Base-by-base conservation (phyloP, 73 alveolate genomes). In the Uronychia setigera region DNA sequence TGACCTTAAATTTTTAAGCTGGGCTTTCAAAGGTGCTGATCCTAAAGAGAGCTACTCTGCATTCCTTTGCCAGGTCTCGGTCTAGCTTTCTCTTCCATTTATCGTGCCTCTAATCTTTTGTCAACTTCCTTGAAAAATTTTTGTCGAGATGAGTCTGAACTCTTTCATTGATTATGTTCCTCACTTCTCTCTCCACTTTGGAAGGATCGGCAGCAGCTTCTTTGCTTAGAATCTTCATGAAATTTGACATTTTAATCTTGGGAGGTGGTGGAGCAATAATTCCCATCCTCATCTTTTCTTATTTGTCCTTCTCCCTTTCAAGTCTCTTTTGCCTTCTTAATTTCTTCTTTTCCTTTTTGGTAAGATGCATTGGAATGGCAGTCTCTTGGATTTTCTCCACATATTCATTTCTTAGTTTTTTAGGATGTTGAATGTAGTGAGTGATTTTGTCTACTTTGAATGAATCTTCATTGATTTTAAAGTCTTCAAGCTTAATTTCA, bases 201-300 rank as follows among this genome's bases (percentile, higher is more conserved):
- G 98, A 90, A 26, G 99, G 99, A 75, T 95, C 98, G 29, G 90
- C 90, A 28, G 91, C 87, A 0, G 97, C 96, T 84, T 96, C 98
- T 81, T 93, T 93, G 59, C 96, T 93, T 82, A 96, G 67, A 1
- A 96, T 89, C 82, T 91, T 92, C 98, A 96, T 93, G 86, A 88
- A 88, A 79, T 93, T 93, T 76, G 91, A 78, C 87, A 95, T 77
- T 78, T 89, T 96, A n/a, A 95, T 93, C 84, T 94, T 96, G 14
- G 98, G 98, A 0, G 92, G 93, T 14, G 98, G 97, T 27, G 99
- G 95, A n/a, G 91, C 92, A 58, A 87, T 78, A 31, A 96, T 86
- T 11, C 99, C 99, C 31, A 96, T 85, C 60, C 91, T 95, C 5
- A 95, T 86, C 91, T 93, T 91, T 88, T 96, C 99, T 78, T 93